Conservation (phyloP, 2,329 filamentous ascomycete species). For the Microdochium nivale region DNA sequence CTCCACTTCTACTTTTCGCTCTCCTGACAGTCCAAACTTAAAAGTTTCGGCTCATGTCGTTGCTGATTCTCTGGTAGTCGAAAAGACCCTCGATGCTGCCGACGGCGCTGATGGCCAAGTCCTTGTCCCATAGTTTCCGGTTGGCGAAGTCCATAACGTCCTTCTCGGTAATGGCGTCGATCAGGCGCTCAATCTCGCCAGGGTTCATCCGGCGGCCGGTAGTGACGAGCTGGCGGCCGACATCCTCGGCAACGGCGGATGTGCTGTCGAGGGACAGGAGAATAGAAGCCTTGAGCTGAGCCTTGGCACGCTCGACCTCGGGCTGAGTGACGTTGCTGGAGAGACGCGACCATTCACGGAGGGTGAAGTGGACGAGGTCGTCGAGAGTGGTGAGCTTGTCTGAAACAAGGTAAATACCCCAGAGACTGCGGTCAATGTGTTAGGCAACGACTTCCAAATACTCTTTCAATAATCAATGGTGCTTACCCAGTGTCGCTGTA, state of each 20-base stretch:
- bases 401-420: slow-evolving; percentile 97
- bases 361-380: slow-evolving; percentile 95
- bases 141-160: slow-evolving; percentile 96
- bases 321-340: slow-evolving; percentile 79
- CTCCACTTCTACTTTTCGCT: slow-evolving; percentile 8
- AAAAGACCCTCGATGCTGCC: slow-evolving; percentile 83
- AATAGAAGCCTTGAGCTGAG: slow-evolving; percentile 97
- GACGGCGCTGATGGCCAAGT: slow-evolving; percentile 87
- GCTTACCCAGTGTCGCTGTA: slow-evolving; percentile 97
- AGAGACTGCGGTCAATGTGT: slow-evolving; percentile 57
- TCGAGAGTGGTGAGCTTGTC: slow-evolving; percentile 83
- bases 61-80: slow-evolving; percentile 71
- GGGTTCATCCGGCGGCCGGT: slow-evolving; percentile 87
- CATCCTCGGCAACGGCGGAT: slow-evolving; percentile 94
- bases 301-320: slow-evolving; percentile 97
- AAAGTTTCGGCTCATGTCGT: slow-evolving; percentile 80
- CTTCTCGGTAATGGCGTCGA: slow-evolving; percentile 85
- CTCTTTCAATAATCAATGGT: background rate
- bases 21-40: slow-evolving; percentile 20
- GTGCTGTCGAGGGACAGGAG: slow-evolving; percentile 96
- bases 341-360: slow-evolving; percentile 95
- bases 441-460: slow-evolving; percentile 7
- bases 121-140: slow-evolving; percentile 94
- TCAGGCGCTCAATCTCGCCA: slow-evolving; percentile 87
- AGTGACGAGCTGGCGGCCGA: slow-evolving; percentile 96